These are phyloP conservation scores for Pascua sp. DNA, from an alignment of 1,284 basidiomycete species.

Conservation along the genomic window DNA sequence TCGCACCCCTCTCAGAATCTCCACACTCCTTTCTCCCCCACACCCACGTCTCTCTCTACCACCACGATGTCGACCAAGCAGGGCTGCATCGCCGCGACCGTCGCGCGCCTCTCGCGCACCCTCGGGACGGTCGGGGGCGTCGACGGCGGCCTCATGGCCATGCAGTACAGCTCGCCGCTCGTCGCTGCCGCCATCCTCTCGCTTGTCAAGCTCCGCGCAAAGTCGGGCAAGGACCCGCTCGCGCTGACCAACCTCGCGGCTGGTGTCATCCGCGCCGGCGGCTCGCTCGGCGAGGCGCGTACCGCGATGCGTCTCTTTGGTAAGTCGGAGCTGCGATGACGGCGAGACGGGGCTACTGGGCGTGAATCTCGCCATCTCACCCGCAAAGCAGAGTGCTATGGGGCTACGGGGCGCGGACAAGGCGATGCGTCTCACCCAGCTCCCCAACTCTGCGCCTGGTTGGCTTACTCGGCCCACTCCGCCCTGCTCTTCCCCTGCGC, in stretches of 20 bases:
- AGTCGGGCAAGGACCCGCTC: slow-evolving; percentile 5
- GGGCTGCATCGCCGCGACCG: slow-evolving; percentile 7
- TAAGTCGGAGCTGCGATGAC: slow-evolving; percentile 19
- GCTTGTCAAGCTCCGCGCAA: slow-evolving; percentile 27
- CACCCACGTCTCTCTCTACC: neutral
- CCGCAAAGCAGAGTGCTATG: too few relatives aligned
- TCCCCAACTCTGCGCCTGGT: too few relatives aligned
- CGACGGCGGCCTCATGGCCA: slow-evolving; percentile 43
- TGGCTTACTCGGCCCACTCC: neutral
- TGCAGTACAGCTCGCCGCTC: slow-evolving; percentile 43
- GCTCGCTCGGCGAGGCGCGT: slow-evolving; percentile 40
- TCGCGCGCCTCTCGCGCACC: slow-evolving; percentile 31
- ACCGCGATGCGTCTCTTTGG: slow-evolving; percentile 46
- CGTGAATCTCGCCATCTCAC: neutral
- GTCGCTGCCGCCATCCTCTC: slow-evolving; percentile 37
- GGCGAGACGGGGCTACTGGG: neutral
- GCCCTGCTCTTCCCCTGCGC: neutral
- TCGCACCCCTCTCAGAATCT: neutral
- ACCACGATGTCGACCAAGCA: slow-evolving; percentile 10
- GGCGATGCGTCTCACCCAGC: neutral
- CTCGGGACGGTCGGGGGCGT: slow-evolving; percentile 39
- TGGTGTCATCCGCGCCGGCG: slow-evolving; percentile 33
- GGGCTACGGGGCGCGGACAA: neutral
- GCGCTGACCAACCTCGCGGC: slow-evolving; percentile 28
- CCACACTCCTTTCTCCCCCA: neutral